Evolutionary conservation across 2,329 filamentous ascomycete genomes (phyloP).

Genomic region (Trichoderma sp.): DNA sequence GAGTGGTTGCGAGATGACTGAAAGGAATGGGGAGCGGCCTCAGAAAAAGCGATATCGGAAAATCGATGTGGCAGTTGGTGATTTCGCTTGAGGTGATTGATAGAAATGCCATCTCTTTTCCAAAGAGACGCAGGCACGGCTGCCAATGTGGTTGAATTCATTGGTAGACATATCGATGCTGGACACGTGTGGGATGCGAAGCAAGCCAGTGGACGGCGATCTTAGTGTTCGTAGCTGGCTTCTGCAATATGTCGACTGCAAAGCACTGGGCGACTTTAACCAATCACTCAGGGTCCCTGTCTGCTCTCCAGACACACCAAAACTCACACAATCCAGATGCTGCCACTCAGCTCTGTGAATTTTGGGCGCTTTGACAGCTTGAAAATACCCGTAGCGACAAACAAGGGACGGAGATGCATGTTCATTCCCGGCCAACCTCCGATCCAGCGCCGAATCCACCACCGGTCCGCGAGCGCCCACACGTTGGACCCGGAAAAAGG

Average conservation of each 20-base stretch:
- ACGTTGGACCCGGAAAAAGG: slow-evolving; percentile 6
- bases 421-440: slow-evolving; percentile 22
- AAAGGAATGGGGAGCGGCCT: background rate
- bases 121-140: background rate
- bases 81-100: background rate
- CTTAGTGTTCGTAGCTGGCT: background rate
- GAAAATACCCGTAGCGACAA: background rate
- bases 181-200: background rate
- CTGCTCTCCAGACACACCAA: background rate
- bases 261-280: background rate
- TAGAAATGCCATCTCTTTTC: background rate
- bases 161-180: background rate
- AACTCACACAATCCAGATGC: background rate
- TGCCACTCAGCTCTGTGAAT: background rate
- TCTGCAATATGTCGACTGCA: background rate
- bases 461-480: slow-evolving; percentile 9
- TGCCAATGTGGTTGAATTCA: background rate
- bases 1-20: background rate
- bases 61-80: background rate
- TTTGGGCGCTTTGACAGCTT: background rate
- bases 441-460: slow-evolving; percentile 20
- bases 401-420: slow-evolving; percentile 2
- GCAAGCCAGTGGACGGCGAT: background rate
- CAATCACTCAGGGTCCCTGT: background rate
- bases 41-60: slow-evolving; percentile 7